phyloP scores from a whole-genome alignment of 495 filamentous ascomycete genomes.

The Tricharina praecox region DNA sequence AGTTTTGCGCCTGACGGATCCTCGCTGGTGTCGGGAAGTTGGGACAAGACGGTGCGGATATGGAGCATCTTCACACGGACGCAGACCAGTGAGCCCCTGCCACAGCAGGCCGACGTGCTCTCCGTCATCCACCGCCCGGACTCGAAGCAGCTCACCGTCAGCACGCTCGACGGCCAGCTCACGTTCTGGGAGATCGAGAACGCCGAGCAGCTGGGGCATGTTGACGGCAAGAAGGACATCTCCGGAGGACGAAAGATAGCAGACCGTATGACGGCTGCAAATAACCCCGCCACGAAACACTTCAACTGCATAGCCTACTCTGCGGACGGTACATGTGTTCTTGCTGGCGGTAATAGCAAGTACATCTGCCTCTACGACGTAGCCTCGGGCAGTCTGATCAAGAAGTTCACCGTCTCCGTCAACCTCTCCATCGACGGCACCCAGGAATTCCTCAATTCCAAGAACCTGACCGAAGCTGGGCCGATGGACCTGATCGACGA shows the following conservation, averaged over 20 bases:
- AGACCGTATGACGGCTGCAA: conserved; percentile 80
- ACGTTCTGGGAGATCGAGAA: conserved; percentile 89
- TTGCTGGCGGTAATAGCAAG: conserved; percentile 89
- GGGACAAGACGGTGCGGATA: conserved; percentile 85
- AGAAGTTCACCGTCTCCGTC: conserved; percentile 84
- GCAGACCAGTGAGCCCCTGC: conserved; percentile 85
- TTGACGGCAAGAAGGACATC: conserved; percentile 80
- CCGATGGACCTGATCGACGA: conserved; percentile 67
- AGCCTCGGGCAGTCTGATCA: conserved; percentile 69
- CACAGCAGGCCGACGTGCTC: conserved; percentile 76
- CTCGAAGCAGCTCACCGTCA: conserved; percentile 75
- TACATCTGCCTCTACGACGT: conserved; percentile 94
- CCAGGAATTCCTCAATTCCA: conserved; percentile 89
- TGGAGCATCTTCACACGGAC: conserved; percentile 90
- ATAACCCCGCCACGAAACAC: conserved; percentile 69
- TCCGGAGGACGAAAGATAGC: conserved; percentile 77
- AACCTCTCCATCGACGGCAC: conserved; percentile 90
- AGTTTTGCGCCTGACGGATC: conserved; percentile 76
- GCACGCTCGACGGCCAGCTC: conserved; percentile 80
- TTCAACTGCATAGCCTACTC: conserved; percentile 81
- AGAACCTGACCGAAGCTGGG: conserved; percentile 76
- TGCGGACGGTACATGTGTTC: conserved; percentile 72
- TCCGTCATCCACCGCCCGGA: conserved; percentile 79
- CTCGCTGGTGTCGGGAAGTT: conserved; percentile 72
- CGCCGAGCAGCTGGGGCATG: conserved; percentile 58